Conservation (phyloP, 176 grass and related monocot species). For the Juncus inflexus region DNA sequence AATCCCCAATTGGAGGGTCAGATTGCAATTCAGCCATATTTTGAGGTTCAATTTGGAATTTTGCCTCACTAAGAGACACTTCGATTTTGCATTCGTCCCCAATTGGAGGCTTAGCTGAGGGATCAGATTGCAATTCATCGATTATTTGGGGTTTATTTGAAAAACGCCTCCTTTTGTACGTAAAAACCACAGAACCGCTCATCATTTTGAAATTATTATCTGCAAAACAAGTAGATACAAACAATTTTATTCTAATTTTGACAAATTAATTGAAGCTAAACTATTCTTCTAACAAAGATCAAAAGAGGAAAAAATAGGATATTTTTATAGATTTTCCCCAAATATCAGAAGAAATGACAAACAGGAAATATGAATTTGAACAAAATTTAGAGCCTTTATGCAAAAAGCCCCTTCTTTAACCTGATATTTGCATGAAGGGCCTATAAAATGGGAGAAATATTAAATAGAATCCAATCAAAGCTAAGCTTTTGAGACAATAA, state of each 20-base stretch:
- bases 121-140: slow-evolving; percentile 21
- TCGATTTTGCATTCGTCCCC: no score
- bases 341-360: slow-evolving; percentile 2
- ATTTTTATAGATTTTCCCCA: background rate
- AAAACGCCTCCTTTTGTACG: slow-evolving; percentile 23
- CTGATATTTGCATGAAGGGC: background rate
- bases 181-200: slow-evolving; percentile 23
- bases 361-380: background rate
- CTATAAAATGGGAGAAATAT: background rate
- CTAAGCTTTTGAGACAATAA: background rate
- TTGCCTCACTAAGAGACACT: no score
- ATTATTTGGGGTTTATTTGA: slow-evolving; percentile 20
- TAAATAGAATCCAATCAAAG: background rate
- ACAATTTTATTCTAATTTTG: background rate
- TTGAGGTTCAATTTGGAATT: no score
- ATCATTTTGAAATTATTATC: slow-evolving; percentile 15
- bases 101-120: slow-evolving; percentile 1
- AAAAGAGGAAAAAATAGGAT: no score
- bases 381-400: background rate
- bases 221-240: slow-evolving; percentile 18
- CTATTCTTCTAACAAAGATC: no score
- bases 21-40: background rate
- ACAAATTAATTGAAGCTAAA: no score
- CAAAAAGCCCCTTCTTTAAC: background rate
- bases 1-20: background rate